These are phyloP conservation scores for Barnettozyma salicaria DNA, from an alignment of 805 yeast species.

Conservation along the genomic window DNA sequence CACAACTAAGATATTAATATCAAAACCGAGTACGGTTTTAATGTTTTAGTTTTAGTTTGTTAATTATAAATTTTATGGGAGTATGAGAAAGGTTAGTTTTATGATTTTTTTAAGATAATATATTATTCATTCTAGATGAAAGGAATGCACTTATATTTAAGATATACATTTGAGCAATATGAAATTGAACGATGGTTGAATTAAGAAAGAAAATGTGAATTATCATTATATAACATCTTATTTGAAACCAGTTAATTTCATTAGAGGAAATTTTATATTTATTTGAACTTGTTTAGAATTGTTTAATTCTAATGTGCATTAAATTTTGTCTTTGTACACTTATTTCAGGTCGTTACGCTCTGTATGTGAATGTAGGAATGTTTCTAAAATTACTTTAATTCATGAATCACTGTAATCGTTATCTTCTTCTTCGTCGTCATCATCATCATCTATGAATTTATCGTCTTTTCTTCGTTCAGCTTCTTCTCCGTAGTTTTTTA, in stretches of 20 bases:
- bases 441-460: constrained; percentile 21
- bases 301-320: constrained; percentile 15
- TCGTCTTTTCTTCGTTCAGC: constrained; percentile 16
- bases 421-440: constrained; percentile 25
- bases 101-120: constrained; percentile 8
- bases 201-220: neutral
- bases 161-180: constrained; percentile 4
- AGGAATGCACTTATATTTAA: constrained; percentile 5
- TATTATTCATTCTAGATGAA: constrained; percentile 8
- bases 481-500: constrained; percentile 12
- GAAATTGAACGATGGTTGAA: neutral
- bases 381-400: neutral
- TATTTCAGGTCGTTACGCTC: too few species aligned
- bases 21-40: neutral
- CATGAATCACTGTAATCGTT: constrained; percentile 23
- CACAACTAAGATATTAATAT: constrained; percentile 15
- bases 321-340: neutral
- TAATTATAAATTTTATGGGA: constrained; percentile 2
- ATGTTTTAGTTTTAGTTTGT: constrained; percentile 6
- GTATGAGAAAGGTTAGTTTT: constrained; percentile 6
- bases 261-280: constrained; percentile 3
- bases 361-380: too few species aligned
- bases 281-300: constrained; percentile 11
- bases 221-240: neutral
- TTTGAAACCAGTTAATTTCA: neutral